A percentile compares a stretch with the other conserved stretches of the same genome.
Evolutionary conservation across 2,329 filamentous ascomycete genomes (phyloP).

Genomic region (Pseudogymnoascus sp.): DNA sequence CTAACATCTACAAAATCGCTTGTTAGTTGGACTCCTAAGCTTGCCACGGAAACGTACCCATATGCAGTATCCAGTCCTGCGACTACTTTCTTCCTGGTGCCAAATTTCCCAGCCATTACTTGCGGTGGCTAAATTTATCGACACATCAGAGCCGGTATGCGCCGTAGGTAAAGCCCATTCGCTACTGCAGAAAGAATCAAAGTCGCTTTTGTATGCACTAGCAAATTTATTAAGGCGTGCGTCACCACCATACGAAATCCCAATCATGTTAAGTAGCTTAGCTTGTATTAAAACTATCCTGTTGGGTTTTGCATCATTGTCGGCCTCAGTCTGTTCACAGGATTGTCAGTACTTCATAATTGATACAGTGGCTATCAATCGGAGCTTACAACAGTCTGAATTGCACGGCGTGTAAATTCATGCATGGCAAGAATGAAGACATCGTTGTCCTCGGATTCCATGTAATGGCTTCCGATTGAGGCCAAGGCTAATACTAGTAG

Average conservation of each 20-base stretch:
- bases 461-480: conserved; percentile 33
- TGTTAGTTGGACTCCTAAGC: not conserved
- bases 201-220: conserved; percentile 12
- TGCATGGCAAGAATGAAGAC: conserved; percentile 30
- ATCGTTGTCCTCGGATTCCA: conserved; percentile 22
- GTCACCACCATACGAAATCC: conserved; percentile 20
- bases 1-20: conserved; percentile 29
- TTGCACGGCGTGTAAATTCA: conserved; percentile 33
- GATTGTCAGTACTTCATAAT: not conserved
- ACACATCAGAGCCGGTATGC: conserved; percentile 7
- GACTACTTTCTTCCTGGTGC: conserved; percentile 30
- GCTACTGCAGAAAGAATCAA: conserved; percentile 21
- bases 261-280: conserved; percentile 20
- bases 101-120: conserved; percentile 29
- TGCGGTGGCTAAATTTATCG: not conserved
- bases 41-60: conserved; percentile 30
- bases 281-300: conserved; percentile 18
- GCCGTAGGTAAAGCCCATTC: conserved; percentile 12
- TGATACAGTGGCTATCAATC: not conserved
- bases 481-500: conserved; percentile 32
- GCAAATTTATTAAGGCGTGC: conserved; percentile 13
- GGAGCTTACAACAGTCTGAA: conserved; percentile 28
- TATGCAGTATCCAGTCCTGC: conserved; percentile 34
- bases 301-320: conserved; percentile 10
- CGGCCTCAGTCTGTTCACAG: conserved; percentile 10